Conservation (phyloP, 805 yeast species). For the Zygosaccharomyces bisporus region DNA sequence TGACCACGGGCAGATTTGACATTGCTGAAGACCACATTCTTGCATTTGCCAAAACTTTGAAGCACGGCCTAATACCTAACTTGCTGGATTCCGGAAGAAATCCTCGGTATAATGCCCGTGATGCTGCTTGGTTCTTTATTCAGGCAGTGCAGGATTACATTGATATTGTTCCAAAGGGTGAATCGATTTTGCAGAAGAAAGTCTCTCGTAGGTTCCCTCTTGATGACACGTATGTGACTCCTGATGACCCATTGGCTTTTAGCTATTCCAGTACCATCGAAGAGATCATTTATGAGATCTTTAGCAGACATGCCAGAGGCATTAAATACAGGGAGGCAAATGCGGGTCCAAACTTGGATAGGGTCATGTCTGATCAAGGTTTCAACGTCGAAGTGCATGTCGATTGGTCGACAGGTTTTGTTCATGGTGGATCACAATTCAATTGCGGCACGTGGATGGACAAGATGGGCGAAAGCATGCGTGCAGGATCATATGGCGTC, state of each 20-base stretch:
- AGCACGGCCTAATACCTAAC: conserved; percentile 94
- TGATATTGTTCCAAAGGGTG: conserved; percentile 63
- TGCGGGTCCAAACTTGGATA: conserved; percentile 84
- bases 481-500: conserved; percentile 79
- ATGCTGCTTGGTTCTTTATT: conserved; percentile 92
- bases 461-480: conserved; percentile 93
- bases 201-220: conserved; percentile 84
- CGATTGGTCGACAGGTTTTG: conserved; percentile 85
- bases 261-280: conserved; percentile 63
- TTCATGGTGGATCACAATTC: conserved; percentile 86
- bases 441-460: conserved; percentile 99
- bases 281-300: conserved; percentile 77
- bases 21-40: conserved; percentile 80
- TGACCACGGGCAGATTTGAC: conserved; percentile 72
- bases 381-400: conserved; percentile 76
- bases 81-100: conserved; percentile 87
- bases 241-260: conserved; percentile 72
- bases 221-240: conserved; percentile 73
- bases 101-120: conserved; percentile 94
- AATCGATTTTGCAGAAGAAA: conserved; percentile 58
- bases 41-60: conserved; percentile 83
- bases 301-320: conserved; percentile 85
- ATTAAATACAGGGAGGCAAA: conserved; percentile 89
- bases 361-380: conserved; percentile 90
- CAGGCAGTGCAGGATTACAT: conserved; percentile 87